Conservation (phyloP, 306 rosid genomes). For the Cucurbita ficifolia region DNA sequence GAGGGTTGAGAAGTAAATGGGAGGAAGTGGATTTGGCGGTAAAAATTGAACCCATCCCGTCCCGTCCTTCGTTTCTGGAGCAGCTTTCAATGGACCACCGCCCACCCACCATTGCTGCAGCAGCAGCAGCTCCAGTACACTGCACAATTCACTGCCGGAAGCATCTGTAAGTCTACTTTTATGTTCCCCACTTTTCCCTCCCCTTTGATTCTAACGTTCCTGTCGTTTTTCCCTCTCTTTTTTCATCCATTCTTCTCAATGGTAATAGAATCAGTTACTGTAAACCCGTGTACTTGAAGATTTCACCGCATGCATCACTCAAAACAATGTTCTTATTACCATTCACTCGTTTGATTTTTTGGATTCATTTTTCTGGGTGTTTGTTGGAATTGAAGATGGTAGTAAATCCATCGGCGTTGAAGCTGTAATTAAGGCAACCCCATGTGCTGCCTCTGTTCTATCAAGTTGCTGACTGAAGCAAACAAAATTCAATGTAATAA, state of each 20-base stretch:
- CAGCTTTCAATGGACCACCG: constrained; percentile 6
- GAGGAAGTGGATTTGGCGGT: not conserved
- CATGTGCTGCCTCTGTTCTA: constrained; percentile 31
- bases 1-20: not conserved
- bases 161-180: not conserved
- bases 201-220: not conserved
- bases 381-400: not conserved
- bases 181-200: not conserved
- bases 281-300: not conserved
- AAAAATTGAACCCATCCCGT: not conserved
- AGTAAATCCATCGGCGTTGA: not conserved
- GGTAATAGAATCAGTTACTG: not conserved
- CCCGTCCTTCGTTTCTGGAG: constrained; percentile 3
- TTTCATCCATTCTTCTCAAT: not conserved
- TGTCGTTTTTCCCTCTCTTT: not conserved
- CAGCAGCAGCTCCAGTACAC: not conserved
- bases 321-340: not conserved
- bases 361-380: not conserved
- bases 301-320: not conserved
- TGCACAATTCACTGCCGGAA: not conserved
- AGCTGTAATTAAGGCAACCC: constrained; percentile 12
- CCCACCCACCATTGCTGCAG: not conserved
- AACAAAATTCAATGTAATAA: too few relatives aligned
- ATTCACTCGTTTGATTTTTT: not conserved
- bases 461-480: not conserved